phyloP scores from a whole-genome alignment of 2,329 filamentous ascomycete species.

The Shiraia bambusicola region DNA sequence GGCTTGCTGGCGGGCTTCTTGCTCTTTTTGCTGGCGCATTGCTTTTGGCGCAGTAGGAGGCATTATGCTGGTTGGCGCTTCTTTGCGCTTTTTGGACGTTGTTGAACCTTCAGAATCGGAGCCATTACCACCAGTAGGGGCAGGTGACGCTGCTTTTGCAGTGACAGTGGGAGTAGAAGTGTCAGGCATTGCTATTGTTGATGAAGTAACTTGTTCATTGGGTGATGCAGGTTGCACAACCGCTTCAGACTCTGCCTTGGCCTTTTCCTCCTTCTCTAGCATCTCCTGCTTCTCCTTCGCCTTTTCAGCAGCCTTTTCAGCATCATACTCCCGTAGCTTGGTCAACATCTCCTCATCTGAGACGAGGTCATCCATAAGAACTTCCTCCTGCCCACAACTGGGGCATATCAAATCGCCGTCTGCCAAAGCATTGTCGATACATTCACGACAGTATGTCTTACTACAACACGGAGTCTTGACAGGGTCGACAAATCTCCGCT shows the following conservation, averaged over 20 bases:
- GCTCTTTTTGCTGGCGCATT: conserved; percentile 45
- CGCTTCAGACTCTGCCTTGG: conserved; percentile 40
- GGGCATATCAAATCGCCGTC: conserved; percentile 98
- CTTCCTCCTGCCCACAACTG: conserved; percentile 84
- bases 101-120: conserved; percentile 36
- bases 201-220: conserved; percentile 30
- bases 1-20: conserved; percentile 49
- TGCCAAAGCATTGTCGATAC: conserved; percentile 98
- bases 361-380: conserved; percentile 84
- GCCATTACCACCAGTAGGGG: conserved; percentile 36
- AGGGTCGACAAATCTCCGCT: conserved; percentile 96
- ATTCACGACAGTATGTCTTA: conserved; percentile 98
- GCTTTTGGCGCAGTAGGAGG: conserved; percentile 50
- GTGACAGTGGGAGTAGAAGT: conserved; percentile 26
- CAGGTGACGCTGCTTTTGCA: conserved; percentile 24
- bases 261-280: conserved; percentile 45
- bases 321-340: conserved; percentile 75
- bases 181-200: conserved; percentile 16
- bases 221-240: conserved; percentile 29
- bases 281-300: conserved; percentile 46
- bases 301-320: conserved; percentile 51
- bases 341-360: conserved; percentile 72
- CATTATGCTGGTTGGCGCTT: conserved; percentile 68
- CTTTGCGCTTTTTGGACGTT: conserved; percentile 71
- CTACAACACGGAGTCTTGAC: conserved; percentile 98